Evolutionary conservation across 2,329 filamentous ascomycete species (phyloP).

Genomic region (Botrytis fragariae): DNA sequence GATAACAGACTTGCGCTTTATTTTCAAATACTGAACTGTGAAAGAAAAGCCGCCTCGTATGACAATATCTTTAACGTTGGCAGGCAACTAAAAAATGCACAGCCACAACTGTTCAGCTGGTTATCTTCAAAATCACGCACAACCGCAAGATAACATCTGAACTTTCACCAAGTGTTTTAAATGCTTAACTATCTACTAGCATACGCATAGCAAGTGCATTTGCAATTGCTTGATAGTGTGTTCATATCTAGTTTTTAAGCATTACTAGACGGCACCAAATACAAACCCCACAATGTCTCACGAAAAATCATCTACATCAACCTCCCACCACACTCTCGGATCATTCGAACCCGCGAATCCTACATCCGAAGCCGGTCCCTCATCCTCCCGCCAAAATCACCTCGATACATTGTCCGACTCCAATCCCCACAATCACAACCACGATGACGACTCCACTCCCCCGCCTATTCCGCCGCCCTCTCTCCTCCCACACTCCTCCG

Average conservation of each 20-base stretch:
- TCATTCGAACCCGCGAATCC: conserved; percentile 26
- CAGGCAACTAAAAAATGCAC: conserved; percentile 1
- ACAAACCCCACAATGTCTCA: neutral
- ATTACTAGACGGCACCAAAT: neutral
- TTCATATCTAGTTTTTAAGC: neutral
- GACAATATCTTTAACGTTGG: neutral
- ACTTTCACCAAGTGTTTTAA: neutral
- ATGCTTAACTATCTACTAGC: neutral
- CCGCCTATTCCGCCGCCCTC: conserved; percentile 34
- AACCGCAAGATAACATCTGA: neutral
- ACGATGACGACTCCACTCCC: conserved; percentile 29
- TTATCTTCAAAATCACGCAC: neutral
- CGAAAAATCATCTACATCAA: neutral
- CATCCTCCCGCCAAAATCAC: conserved; percentile 3
- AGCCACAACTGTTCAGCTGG: neutral
- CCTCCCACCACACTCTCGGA: conserved; percentile 25
- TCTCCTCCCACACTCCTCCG: conserved; percentile 20
- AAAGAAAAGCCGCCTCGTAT: neutral
- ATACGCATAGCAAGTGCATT: neutral
- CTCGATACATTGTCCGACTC: conserved; percentile 13
- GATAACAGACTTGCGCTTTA: neutral
- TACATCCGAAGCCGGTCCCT: conserved; percentile 25
- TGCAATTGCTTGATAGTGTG: neutral
- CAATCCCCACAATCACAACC: conserved; percentile 5
- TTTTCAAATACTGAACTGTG: neutral